Base-by-base conservation (phyloP, 202 grass and related monocot species). In the Hordeum pubiflorum region DNA sequence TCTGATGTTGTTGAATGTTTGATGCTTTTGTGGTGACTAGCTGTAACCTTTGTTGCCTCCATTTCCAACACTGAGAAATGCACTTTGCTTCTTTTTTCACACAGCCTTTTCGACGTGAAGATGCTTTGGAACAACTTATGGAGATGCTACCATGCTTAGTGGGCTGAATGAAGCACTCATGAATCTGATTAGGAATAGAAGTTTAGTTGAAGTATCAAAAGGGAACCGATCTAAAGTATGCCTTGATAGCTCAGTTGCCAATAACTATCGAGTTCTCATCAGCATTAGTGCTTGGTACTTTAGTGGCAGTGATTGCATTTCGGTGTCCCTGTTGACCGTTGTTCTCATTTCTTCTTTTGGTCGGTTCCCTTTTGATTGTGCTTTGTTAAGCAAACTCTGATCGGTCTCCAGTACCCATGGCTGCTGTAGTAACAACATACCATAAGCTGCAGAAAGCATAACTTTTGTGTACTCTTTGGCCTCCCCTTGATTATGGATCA, bases 91-190 rank as follows among this genome's bases (percentile, higher is more conserved):
- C 18, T 21, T 80, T 80, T 80, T 56, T 57, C 33, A 13, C 56
- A 27, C 56, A 5, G 36, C 21, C 72, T 37, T 89, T 85, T 77
- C 44, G 32, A 72, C 27, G 15, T 38, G 34, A 21, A 85, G 78
- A 89, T 89, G 7, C 87, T 82, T 85, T 78, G 87, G 82, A 89
- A 78, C 65, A 72, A 60, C 73, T 82, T 82, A 21, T 59, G 78
- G 82, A 73, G 33, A 67, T 82, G 58, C 74, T 89, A 7, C n/a
- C 23, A 76, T 59, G 48, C 44, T 65, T 10, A 78, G 10, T 50
- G 70, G 69, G 46, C 24, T 55, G 23, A 69, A 69, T 55, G 23
- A 69, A 69, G 62, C 15, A 77, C 79, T 52, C 33, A 13, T 22
- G 44, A 24, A 72, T 37, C 27, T 22, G n/a, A 63, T 15, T 26